Percentiles rank a stretch among this genome's conserved stretches.
Conservation (phyloP, 129 eudicot genomes). For the Sambucus nigra region DNA sequence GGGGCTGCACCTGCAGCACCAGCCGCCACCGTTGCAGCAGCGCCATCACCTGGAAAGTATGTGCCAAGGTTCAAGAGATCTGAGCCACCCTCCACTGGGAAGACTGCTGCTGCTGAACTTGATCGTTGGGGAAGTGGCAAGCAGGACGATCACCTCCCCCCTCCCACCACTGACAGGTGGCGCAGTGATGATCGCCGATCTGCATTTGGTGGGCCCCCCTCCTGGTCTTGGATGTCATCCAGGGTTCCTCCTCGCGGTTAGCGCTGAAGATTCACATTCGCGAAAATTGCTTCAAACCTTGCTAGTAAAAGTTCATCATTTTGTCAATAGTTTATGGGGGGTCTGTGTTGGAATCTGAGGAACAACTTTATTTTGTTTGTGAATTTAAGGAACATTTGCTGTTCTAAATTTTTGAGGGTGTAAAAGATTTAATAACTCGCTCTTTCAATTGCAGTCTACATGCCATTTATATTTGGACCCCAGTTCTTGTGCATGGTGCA, state of each 20-base stretch:
- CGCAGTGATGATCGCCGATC: conserved; percentile 17
- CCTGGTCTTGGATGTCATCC: conserved; percentile 10
- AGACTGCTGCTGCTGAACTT: conserved; percentile 36
- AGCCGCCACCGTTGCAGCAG: conserved; percentile 23
- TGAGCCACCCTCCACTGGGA: conserved; percentile 24
- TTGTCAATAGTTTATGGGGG: background rate
- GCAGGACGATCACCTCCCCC: conserved; percentile 29
- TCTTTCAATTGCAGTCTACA: background rate
- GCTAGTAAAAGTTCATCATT: too few relatives aligned
- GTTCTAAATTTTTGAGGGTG: background rate
- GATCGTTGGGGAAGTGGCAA: conserved; percentile 45
- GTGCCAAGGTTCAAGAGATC: conserved; percentile 41
- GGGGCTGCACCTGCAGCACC: conserved; percentile 23
- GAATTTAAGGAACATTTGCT: background rate
- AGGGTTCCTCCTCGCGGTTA: conserved; percentile 3
- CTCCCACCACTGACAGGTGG: conserved; percentile 34
- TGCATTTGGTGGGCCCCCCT: conserved; percentile 17
- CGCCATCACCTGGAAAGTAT: conserved; percentile 42
- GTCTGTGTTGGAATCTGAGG: background rate
- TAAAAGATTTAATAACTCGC: background rate
- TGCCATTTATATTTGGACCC: too few relatives aligned
- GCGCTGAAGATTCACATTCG: too few relatives aligned
- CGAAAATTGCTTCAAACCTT: too few relatives aligned
- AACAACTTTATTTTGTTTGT: background rate
- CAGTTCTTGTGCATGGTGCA: too few relatives aligned